phyloP scores from a whole-genome alignment of 805 yeast genomes.

The Saturnispora mendoncae region DNA sequence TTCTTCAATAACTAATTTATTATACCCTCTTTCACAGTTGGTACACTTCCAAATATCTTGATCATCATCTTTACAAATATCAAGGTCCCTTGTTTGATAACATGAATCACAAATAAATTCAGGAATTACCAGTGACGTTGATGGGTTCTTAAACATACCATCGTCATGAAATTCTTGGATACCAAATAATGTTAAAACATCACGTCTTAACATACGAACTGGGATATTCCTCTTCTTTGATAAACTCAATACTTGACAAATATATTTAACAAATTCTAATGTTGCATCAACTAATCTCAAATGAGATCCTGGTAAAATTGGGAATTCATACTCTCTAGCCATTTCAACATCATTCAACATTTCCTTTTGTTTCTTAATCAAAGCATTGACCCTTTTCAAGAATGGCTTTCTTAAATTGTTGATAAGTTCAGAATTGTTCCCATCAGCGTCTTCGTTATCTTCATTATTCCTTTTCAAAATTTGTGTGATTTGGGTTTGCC shows the following conservation, averaged over 20 bases:
- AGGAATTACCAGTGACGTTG: slow-evolving; percentile 55
- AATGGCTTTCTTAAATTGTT: slow-evolving; percentile 47
- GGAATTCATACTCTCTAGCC: slow-evolving; percentile 60
- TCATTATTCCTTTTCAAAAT: slow-evolving; percentile 28
- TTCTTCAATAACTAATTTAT: slow-evolving; percentile 70
- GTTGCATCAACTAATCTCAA: slow-evolving; percentile 56
- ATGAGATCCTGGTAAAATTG: slow-evolving; percentile 68
- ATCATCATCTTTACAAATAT: slow-evolving; percentile 65
- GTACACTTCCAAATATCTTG: slow-evolving; percentile 50
- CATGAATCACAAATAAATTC: slow-evolving; percentile 76
- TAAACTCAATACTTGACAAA: slow-evolving; percentile 64
- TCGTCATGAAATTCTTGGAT: slow-evolving; percentile 76
- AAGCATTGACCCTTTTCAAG: slow-evolving; percentile 52
- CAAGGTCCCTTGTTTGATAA: slow-evolving; percentile 63
- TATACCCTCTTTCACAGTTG: slow-evolving; percentile 55
- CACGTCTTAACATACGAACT: slow-evolving; percentile 65
- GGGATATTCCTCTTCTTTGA: slow-evolving; percentile 61
- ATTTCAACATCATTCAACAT: slow-evolving; percentile 58
- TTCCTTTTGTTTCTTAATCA: slow-evolving; percentile 64
- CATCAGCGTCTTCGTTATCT: slow-evolving; percentile 39
- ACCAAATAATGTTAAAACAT: slow-evolving; percentile 63
- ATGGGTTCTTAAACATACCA: slow-evolving; percentile 66
- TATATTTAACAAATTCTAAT: slow-evolving; percentile 65
- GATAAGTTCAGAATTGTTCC: slow-evolving; percentile 22
- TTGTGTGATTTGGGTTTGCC: slow-evolving; percentile 62